phyloP scores from a whole-genome alignment of 371 early-diverging fungal genomes.

The Syncephalastrum sp. region DNA sequence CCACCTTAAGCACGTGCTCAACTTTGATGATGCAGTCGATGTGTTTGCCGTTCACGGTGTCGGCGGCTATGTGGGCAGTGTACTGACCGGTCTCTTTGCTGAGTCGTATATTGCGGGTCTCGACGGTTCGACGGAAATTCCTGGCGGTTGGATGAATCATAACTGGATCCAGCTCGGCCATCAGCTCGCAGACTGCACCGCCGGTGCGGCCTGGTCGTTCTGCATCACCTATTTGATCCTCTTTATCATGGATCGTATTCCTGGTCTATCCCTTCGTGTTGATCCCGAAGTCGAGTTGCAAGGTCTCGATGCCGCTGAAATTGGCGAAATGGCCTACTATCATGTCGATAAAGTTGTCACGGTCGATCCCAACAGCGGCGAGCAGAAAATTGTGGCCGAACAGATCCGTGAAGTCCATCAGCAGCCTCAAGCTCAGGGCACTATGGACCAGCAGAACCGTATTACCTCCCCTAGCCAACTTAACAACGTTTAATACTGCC shows the following conservation, averaged over 20 bases:
- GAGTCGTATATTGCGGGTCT: conserved; percentile 69
- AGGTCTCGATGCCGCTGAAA: conserved; percentile 77
- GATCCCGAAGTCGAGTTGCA: conserved; percentile 66
- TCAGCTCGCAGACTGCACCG: conserved; percentile 77
- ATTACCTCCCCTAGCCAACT: conserved; percentile 13
- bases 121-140: conserved; percentile 65
- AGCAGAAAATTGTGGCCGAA: conserved; percentile 38
- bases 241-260: conserved; percentile 76
- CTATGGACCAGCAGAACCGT: conserved; percentile 5
- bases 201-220: conserved; percentile 82
- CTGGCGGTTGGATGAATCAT: conserved; percentile 85
- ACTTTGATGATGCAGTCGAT: conserved; percentile 88
- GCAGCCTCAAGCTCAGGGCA: conserved; percentile 13
- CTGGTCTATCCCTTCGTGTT: conserved; percentile 75
- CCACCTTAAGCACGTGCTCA: conserved; percentile 73
- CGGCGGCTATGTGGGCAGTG: conserved; percentile 80
- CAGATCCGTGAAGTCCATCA: conserved; percentile 29
- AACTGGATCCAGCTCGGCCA: conserved; percentile 78
- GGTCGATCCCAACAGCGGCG: conserved; percentile 35
- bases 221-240: conserved; percentile 72
- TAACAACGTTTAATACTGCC: conserved; percentile 13
- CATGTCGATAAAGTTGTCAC: conserved; percentile 47
- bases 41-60: conserved; percentile 89
- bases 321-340: conserved; percentile 75
- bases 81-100: conserved; percentile 91